These are phyloP conservation scores for Ceratocystis papillata DNA, from an alignment of 2,329 filamentous ascomycete species.

Conservation along the genomic window DNA sequence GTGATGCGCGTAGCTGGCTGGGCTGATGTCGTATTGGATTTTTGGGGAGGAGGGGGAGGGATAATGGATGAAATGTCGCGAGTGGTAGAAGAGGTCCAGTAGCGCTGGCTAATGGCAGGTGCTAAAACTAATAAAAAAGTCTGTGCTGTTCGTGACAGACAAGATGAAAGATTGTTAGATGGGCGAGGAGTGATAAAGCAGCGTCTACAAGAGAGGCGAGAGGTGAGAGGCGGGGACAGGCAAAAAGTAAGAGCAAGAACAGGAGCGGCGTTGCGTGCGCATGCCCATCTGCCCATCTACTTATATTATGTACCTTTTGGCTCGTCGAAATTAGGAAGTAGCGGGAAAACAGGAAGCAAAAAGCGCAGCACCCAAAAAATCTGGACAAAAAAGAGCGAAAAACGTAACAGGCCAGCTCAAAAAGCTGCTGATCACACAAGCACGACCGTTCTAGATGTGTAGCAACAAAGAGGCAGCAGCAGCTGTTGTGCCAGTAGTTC, in stretches of 20 bases:
- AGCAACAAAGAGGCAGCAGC: background rate
- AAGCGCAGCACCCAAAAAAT: conserved; percentile 4
- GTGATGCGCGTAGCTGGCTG: conserved; percentile 7
- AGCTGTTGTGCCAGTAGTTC: background rate
- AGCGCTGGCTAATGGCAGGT: background rate
- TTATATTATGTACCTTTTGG: background rate
- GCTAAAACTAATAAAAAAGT: background rate
- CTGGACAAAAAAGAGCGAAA: background rate
- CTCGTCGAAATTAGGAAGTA: background rate
- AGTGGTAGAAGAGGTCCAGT: background rate
- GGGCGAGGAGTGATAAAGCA: background rate
- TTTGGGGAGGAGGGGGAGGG: background rate
- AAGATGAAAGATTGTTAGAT: background rate
- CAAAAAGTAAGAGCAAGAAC: background rate
- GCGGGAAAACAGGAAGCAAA: background rate
- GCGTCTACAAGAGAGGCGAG: background rate
- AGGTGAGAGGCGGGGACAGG: background rate
- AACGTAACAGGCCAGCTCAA: background rate
- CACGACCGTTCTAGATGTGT: background rate
- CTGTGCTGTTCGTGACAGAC: conserved; percentile 6
- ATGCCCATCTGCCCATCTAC: background rate
- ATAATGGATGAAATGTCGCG: conserved; percentile 2
- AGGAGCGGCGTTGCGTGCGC: background rate
- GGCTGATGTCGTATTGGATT: background rate
- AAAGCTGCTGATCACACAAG: conserved; percentile 11